Base-by-base conservation (phyloP, 148 eudicot genomes). In the Rhododendron mucronatum region DNA sequence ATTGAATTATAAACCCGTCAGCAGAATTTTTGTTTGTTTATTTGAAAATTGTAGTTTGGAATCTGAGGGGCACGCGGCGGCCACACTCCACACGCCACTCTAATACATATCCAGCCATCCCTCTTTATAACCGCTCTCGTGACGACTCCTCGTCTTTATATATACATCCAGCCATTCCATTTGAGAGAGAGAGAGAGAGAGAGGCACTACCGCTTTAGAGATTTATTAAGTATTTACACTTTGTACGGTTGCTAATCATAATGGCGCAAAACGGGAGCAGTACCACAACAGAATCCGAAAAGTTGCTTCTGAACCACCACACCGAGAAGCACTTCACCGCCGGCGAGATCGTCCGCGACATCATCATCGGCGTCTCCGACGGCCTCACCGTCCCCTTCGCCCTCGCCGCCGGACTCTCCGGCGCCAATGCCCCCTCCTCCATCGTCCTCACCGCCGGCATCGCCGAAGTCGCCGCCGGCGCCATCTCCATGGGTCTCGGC, bases 361-460 rank as follows among this genome's bases (percentile, higher is more conserved):
- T 96, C 85, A 94, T 96, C 86, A 96, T 96, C 63, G 99, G 99
- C 15, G 98, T 96, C 11, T 96, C 99, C 35, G 99, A 96, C 47
- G 98, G 99, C n/a, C 96, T 96, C 45, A 96, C 99, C 2, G 99
- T 96, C 47, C 99, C 99, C 9, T 95, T 96, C 82, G 99, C 99
- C 41, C 93, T 96, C 20, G 98, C 99, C 14, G 99, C 99, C 21
- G 99, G 99, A 0, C 90, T 96, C 8, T 96, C 99, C 37, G 99
- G 99, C 21, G 96, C 98, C 82, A 94, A 94, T 80, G 99, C 96
- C 10, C 86, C 99, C 2, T 96, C 99, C 16, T 88, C 95, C 73
- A 91, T 96, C 73, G 88, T 96, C 75, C 95, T 96, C 88, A 94
- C 98, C 30, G 99, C 99, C 85, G 99, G 99, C 59, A 89, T 96